Conservation (phyloP, 371 early-diverging fungal species). For the Blastocladiella emersonii region DNA sequence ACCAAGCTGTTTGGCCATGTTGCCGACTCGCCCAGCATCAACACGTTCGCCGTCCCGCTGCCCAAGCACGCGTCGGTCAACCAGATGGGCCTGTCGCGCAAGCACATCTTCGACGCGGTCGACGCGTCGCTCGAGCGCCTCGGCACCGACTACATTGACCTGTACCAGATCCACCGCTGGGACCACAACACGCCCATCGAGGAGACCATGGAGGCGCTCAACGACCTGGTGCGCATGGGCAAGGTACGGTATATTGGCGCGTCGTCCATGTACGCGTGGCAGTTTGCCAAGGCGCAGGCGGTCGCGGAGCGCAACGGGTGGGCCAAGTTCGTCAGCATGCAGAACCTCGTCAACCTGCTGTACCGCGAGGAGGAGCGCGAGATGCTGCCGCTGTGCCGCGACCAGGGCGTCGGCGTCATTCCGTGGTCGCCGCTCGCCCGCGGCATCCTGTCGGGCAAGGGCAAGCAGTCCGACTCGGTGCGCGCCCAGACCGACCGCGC, state of each 20-base stretch:
- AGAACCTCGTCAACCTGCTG: slow-evolving; percentile 28
- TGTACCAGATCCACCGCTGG: no score
- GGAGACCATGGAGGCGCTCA: slow-evolving; percentile 32
- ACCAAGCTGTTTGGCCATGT: slow-evolving; percentile 35
- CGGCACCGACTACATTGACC: no score
- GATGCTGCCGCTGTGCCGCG: slow-evolving; percentile 33
- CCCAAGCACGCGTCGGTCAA: slow-evolving; percentile 27
- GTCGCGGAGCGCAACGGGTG: slow-evolving; percentile 41
- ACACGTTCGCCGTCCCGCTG: no score
- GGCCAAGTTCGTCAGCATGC: no score
- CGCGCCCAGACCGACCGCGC: slow-evolving; percentile 27
- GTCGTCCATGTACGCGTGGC: no score
- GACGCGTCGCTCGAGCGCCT: no score
- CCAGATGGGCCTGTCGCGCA: slow-evolving; percentile 34
- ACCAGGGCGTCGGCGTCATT: slow-evolving; percentile 40
- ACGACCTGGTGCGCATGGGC: slow-evolving; percentile 19
- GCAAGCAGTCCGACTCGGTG: background rate
- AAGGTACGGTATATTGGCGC: no score
- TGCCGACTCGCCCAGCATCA: no score
- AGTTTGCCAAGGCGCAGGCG: slow-evolving; percentile 20
- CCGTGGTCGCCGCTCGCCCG: slow-evolving; percentile 36
- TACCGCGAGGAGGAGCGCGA: slow-evolving; percentile 36
- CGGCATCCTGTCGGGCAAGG: slow-evolving; percentile 5
- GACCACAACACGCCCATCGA: no score
- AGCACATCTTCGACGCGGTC: no score